Evolutionary conservation across 805 yeast species (phyloP).

Genomic region (Metschnikowia sp.): DNA sequence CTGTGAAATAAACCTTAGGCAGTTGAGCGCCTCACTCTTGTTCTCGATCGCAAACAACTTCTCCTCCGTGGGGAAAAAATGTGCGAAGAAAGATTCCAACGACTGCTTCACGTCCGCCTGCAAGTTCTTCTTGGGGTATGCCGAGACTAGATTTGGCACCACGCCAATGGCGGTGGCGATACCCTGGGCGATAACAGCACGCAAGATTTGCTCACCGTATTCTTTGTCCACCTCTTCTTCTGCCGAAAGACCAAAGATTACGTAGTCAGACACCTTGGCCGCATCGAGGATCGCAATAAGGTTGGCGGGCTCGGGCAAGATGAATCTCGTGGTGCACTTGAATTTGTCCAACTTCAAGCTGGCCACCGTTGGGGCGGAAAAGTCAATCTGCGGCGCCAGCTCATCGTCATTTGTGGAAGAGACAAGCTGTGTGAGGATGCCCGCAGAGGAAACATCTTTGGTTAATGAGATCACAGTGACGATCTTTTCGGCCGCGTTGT

Average conservation of each 20-base stretch:
- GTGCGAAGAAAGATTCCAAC: slow-evolving; percentile 38
- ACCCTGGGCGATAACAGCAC: slow-evolving; percentile 91
- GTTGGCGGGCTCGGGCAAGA: slow-evolving; percentile 66
- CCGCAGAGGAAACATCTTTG: slow-evolving; percentile 56
- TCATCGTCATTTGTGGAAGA: slow-evolving; percentile 31
- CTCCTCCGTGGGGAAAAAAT: slow-evolving; percentile 63
- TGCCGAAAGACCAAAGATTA: slow-evolving; percentile 86
- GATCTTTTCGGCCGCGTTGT: slow-evolving; percentile 77
- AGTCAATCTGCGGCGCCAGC: slow-evolving; percentile 9
- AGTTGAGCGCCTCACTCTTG: slow-evolving; percentile 65
- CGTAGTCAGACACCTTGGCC: slow-evolving; percentile 85
- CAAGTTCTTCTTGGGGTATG: slow-evolving; percentile 70
- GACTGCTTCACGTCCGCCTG: slow-evolving; percentile 59
- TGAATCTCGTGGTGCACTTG: slow-evolving; percentile 69
- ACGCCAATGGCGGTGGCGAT: slow-evolving; percentile 78
- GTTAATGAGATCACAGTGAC: slow-evolving; percentile 80
- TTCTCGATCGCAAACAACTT: slow-evolving; percentile 69
- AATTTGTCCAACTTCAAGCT: slow-evolving; percentile 58
- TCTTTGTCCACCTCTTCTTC: slow-evolving; percentile 72
- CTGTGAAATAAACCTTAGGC: slow-evolving; percentile 75
- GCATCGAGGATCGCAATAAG: slow-evolving; percentile 76
- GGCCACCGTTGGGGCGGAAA: slow-evolving; percentile 47
- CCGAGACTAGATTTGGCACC: slow-evolving; percentile 64
- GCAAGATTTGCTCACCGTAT: slow-evolving; percentile 83
- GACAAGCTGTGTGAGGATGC: slow-evolving; percentile 52